Evolutionary conservation across 441 rosid species (phyloP).

Genomic region (Euphorbia corollata): DNA sequence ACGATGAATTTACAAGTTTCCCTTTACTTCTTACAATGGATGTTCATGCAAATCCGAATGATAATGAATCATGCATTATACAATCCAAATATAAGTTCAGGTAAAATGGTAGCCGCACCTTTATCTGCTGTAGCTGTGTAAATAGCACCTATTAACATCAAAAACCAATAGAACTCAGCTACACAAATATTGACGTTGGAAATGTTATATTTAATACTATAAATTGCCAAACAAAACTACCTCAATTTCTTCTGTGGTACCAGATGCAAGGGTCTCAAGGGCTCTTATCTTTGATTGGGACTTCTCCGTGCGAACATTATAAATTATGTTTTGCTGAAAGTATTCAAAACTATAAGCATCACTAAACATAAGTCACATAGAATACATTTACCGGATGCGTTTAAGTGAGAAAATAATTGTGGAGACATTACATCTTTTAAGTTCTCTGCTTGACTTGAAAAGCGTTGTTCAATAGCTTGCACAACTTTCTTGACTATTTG

Average conservation of each 20-base stretch:
- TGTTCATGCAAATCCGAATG: background rate
- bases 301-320: conserved; percentile 21
- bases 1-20: background rate
- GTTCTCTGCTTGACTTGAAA: conserved; percentile 64
- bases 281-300: conserved; percentile 29
- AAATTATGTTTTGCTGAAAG: conserved; percentile 53
- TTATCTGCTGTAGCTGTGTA: conserved; percentile 50
- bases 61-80: background rate
- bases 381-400: conserved; percentile 5
- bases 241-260: conserved; percentile 61
- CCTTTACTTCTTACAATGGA: background rate
- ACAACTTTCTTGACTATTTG: conserved; percentile 53
- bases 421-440: conserved; percentile 52
- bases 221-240: conserved; percentile 30
- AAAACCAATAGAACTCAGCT: conserved; percentile 22
- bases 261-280: conserved; percentile 73
- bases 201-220: conserved; percentile 16
- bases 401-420: conserved; percentile 16
- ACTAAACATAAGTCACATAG: conserved; percentile 17
- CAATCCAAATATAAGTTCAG: conserved; percentile 4
- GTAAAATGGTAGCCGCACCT: conserved; percentile 40
- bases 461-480: conserved; percentile 62
- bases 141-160: conserved; percentile 44
- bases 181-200: conserved; percentile 2
- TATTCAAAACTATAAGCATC: conserved; percentile 23